Evolutionary conservation across 1,139 yeast genomes (phyloP), one percentile per base, ranked within the genome.

Genomic region (Debaryomycetaceae sp.): DNA sequence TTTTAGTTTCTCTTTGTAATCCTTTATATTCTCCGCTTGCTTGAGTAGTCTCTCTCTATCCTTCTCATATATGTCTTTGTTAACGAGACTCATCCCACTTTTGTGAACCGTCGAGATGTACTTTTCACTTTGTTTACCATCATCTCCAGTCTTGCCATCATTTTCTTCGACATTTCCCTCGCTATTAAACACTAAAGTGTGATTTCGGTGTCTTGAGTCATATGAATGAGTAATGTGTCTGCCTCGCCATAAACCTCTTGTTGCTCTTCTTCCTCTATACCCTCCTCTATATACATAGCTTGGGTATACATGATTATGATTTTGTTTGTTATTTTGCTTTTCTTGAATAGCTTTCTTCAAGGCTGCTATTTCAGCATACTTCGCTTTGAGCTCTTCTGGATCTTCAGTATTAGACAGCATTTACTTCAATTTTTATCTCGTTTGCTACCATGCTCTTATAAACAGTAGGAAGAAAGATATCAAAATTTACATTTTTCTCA

Each of bases 71-170:
- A 67, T 46, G 11, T 52, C 56, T 13, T 61, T 53, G 40, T 61
- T 71, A 3, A 71, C 68, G 16, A 73, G 50, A 5, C 67, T 54
- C 59, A 65, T 57, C 4, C 73, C 72, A 17, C 65, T 62, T 30
- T 57, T 55, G 3, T 70, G 59, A 14, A 55, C 53, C 13, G 58
- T 54, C 1, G 63, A 51, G 5, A 66, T 58, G 42, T 57, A 67
- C 7, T 36, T 33, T 4, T 37, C 32, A 5, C 41, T 29, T 11
- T 14, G 11, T n/a, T 22, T 11, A 18, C 31, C 31, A 9, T 18
- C 18, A n/a, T 33, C 33, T 28, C 26, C 38, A 15, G 35, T 17
- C 7, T 16, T 18, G n/a, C 17, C 22, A 11, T 24, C 28, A 17
- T 24, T 34, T 11, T 22, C 26, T 13, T 17, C 34, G 17, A 33